Evolutionary conservation across 352 stramenopile species (phyloP), one percentile per base, ranked within the genome.

Genomic region (Blastocystis sp.): DNA sequence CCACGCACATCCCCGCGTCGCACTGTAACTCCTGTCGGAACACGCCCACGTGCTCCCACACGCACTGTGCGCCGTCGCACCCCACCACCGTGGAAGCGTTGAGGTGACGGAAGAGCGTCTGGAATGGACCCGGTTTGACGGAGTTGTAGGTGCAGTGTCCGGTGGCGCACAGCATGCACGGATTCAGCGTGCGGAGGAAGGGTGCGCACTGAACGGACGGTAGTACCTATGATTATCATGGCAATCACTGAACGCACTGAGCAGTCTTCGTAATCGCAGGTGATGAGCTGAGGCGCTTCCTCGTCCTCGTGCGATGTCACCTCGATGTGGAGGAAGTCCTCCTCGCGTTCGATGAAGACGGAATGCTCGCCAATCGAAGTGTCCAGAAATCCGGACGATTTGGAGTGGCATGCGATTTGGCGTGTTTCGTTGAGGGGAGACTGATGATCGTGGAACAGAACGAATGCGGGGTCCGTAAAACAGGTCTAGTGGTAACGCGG

Each of bases 331-430:
- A 85, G 24, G 2, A 16, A 3, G 41, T 69, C 55, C 6, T 41
- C 74, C 51, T 35, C 26, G 10, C 74, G 74, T 9, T 31, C 26
- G 10, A 85, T 6, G 4, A 59, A 61, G 29, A 85, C n/a, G 37
- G 31, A 29, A 39, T 85, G 74, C 21, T 85, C 74, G 41, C 74
- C 74, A 24, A 85, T 62, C n/a, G 65, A 67, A 2, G 50, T 85
- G 2, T n/a, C 12, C 21, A 85, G 45, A 4, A 85, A 67, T 12
- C 74, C 74, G n/a, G 41, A 37, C 35, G 66, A 16, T 31, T 67
- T 39, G 35, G 50, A 41, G 55, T 45, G 55, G 61, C 74, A 85
- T 3, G 50, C n/a, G 31, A 85, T 33, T 13, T 21, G 2, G 37
- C 50, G 50, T 3, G 24, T 37, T 4, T 29, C 26, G n/a, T 81